These are phyloP conservation scores for Nosema muscidifuracis DNA, from an alignment of 371 early-diverging fungal genomes.

Conservation along the genomic window DNA sequence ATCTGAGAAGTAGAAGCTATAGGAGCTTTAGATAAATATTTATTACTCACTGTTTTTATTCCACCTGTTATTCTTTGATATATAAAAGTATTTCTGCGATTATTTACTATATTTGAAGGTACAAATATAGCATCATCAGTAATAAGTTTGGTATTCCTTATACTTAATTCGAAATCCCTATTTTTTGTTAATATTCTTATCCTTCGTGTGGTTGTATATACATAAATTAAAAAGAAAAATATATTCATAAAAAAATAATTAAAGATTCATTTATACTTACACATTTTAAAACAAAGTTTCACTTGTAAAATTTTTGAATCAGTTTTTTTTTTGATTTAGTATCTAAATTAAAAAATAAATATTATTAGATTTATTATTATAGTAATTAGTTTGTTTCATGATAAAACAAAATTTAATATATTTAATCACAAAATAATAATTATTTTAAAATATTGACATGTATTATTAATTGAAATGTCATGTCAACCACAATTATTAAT, in stretches of 20 bases:
- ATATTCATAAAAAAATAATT: not conserved
- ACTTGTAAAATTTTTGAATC: no score
- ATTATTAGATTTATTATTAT: no score
- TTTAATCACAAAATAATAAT: no score
- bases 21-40: not conserved
- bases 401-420: no score
- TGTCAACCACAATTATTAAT: no score
- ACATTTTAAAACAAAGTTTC: not conserved
- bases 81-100: not conserved
- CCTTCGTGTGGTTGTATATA: not conserved
- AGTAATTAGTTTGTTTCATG: no score
- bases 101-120: not conserved
- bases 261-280: not conserved
- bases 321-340: no score
- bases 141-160: not conserved
- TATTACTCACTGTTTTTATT: not conserved
- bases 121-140: not conserved
- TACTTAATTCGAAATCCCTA: not conserved
- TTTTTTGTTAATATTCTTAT: conserved; percentile 7
- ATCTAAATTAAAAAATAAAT: no score
- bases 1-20: not conserved
- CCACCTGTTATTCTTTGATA: not conserved
- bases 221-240: no score
- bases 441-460: no score
- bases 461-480: no score